Base-by-base conservation (phyloP, 1,284 basidiomycete species). In the Rhodotorula sp. region DNA sequence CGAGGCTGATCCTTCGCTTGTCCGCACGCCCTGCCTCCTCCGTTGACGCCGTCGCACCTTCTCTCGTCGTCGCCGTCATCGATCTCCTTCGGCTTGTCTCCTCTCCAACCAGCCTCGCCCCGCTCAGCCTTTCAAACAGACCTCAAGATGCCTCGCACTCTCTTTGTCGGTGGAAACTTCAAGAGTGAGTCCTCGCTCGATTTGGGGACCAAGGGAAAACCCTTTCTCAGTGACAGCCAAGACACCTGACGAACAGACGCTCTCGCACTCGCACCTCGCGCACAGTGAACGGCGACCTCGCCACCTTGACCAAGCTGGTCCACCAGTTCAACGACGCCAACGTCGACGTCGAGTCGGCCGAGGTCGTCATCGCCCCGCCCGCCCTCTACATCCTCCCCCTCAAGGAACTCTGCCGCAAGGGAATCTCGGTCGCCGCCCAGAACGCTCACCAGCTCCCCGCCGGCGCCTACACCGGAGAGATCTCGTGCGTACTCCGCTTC, bases 401-500 rank as follows among this genome's bases (percentile, higher is more conserved):
- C 71, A 83, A 86, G 80, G 83, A 85, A 44, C 79, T 82, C 68
- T 78, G 92, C n/a, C 67, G 62, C 60, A 60, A 59, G 78, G 69
- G 69, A 29, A 77, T 80, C 64, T 55, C 64, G 45, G 86, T 99
- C 73, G 82, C 92, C 20, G 95, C 95, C 30, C 96, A 99, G 83
- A 98, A 98, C 84, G 88, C 87, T 77, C 93, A 95, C 85, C 85
- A 85, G 81, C 90, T 93, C 82, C 79, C 86, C 20, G 88, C 87
- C 30, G 95, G 95, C 64, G 95, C 95, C 29, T 99, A 90, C 85
- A 99, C 96, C 17, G 95, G 94, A 68, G 94, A 96, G 82, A 91
- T 91, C 83, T 93, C 90, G 90, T 88, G 67, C 57, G 83, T 62
- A 33, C 48, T 18, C 17, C n/a, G 6, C 54, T 7, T 8, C 46